Conservation (phyloP, 352 stramenopile genomes). For the Phytophthora pistaciae region DNA sequence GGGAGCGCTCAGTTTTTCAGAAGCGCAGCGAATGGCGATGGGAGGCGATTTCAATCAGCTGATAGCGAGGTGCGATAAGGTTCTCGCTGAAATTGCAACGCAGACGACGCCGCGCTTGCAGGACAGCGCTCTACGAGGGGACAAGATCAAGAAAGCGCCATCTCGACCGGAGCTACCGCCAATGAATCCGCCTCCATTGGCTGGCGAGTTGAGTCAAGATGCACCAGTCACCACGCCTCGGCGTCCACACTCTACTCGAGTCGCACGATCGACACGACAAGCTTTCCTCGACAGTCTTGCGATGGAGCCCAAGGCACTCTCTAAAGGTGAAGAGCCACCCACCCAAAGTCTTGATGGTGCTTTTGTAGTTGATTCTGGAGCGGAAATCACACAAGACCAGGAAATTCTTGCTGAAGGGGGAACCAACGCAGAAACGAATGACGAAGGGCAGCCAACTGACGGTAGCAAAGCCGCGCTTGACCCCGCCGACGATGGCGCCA, state of each 20-base stretch:
- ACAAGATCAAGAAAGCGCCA: background rate
- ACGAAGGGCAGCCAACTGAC: conserved; percentile 4
- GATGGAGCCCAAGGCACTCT: background rate
- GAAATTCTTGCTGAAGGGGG: conserved; percentile 1
- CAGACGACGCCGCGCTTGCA: conserved; percentile 28
- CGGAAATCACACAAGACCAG: background rate
- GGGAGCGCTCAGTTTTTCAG: conserved; percentile 48
- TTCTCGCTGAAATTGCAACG: conserved; percentile 25
- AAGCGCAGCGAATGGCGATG: conserved; percentile 46
- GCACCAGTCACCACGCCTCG: conserved; percentile 13
- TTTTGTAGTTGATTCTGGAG: background rate
- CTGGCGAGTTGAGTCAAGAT: conserved; percentile 9
- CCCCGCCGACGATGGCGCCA: background rate
- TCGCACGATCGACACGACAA: conserved; percentile 23
- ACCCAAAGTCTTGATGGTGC: background rate
- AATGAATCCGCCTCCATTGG: background rate
- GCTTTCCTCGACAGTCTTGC: conserved; percentile 29
- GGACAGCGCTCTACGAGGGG: background rate
- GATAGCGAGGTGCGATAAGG: conserved; percentile 17
- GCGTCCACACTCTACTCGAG: conserved; percentile 29
- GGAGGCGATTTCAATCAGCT: conserved; percentile 14
- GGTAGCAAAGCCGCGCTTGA: background rate
- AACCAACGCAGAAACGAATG: background rate
- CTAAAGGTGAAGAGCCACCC: background rate
- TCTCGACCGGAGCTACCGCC: conserved; percentile 11